phyloP scores from a whole-genome alignment of 352 stramenopile species.

The Thalassiosira gravida region DNA sequence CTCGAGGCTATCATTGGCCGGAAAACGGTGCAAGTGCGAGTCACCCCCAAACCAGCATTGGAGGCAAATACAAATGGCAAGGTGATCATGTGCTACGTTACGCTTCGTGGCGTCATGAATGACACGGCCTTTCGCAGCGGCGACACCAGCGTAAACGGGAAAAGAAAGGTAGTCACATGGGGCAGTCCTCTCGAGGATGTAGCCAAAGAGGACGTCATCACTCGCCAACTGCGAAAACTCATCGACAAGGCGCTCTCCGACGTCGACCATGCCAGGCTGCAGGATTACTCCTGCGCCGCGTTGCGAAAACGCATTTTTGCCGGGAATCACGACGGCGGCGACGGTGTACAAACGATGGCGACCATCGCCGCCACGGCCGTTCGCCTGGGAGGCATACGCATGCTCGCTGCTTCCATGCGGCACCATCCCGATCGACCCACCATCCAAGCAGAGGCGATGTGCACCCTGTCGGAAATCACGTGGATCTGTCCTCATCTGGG shows the following conservation, averaged over 20 bases:
- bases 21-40: slow-evolving; percentile 10
- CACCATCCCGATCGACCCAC: slow-evolving; percentile 8
- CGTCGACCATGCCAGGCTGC: background rate
- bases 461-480: slow-evolving; percentile 30
- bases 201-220: background rate
- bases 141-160: background rate
- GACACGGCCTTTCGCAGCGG: background rate
- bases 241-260: slow-evolving; percentile 17
- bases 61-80: slow-evolving; percentile 18
- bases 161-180: slow-evolving; percentile 12
- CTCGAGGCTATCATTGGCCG: slow-evolving; percentile 29
- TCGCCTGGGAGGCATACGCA: slow-evolving; percentile 18
- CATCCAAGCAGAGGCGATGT: slow-evolving; percentile 30
- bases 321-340: too few species aligned
- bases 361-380: too few species aligned
- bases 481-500: slow-evolving; percentile 21
- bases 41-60: slow-evolving; percentile 21
- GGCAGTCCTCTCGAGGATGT: slow-evolving; percentile 1
- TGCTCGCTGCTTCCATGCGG: slow-evolving; percentile 20
- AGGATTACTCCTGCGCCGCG: slow-evolving; percentile 1
- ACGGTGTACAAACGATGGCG: too few species aligned
- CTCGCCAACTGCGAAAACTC: slow-evolving; percentile 11
- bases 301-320: too few species aligned
- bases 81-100: slow-evolving; percentile 22
- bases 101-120: background rate